Conservation (phyloP, 768 basidiomycete genomes). For the Lepiota brunneoincarnata region DNA sequence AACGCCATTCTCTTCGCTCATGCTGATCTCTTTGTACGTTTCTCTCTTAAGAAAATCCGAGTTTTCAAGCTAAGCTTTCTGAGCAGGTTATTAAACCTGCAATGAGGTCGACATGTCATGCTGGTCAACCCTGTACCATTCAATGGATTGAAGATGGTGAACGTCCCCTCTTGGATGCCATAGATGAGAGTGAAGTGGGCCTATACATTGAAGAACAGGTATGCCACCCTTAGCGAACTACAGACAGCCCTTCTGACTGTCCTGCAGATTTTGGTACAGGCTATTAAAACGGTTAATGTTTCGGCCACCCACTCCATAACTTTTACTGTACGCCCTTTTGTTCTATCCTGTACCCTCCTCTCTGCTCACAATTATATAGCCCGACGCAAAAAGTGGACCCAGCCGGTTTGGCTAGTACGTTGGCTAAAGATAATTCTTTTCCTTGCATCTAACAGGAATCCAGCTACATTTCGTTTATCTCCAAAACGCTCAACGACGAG, state of each 20-base stretch:
- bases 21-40: slow-evolving; percentile 42
- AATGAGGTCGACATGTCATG: slow-evolving; percentile 43
- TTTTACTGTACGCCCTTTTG: slow-evolving; percentile 48
- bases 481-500: slow-evolving; percentile 28
- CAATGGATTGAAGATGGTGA: slow-evolving; percentile 65
- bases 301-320: slow-evolving; percentile 40
- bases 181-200: slow-evolving; percentile 53
- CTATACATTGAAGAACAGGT: slow-evolving; percentile 60
- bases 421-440: not conserved
- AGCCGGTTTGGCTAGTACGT: slow-evolving; percentile 59
- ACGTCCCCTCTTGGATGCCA: slow-evolving; percentile 40
- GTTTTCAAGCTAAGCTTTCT: not conserved
- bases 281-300: slow-evolving; percentile 55
- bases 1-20: slow-evolving; percentile 24
- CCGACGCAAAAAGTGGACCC: slow-evolving; percentile 52
- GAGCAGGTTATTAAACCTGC: slow-evolving; percentile 47
- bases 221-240: slow-evolving; percentile 16
- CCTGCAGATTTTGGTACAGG: slow-evolving; percentile 54
- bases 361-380: slow-evolving; percentile 31
- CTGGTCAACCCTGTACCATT: slow-evolving; percentile 50
- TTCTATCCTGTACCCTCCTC: not conserved
- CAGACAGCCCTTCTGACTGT: not conserved
- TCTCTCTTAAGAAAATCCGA: not conserved
- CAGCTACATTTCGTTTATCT: slow-evolving; percentile 65
- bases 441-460: not conserved